A percentile compares a stretch with the other conserved stretches of the same genome.
Evolutionary conservation across 441 rosid species (phyloP).

Genomic region (Viola pubescens): DNA sequence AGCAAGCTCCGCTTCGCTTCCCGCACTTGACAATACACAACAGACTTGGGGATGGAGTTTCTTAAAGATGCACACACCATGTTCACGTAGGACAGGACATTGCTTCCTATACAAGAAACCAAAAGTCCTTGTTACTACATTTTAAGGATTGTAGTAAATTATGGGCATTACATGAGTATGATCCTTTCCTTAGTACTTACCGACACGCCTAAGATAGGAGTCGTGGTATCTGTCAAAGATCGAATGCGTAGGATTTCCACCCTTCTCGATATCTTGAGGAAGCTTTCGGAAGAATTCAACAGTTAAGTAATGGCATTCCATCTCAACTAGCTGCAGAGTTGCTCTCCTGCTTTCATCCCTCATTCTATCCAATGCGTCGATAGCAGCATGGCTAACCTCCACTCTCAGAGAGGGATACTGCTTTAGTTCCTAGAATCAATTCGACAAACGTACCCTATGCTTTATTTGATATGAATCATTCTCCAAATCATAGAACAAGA

Average conservation of each 20-base stretch:
- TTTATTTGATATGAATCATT: too few species aligned
- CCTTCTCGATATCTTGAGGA: slow-evolving; percentile 87
- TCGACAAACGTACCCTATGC: not conserved
- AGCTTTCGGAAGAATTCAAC: slow-evolving; percentile 90
- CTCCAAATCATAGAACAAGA: not conserved
- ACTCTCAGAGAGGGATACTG: slow-evolving; percentile 79
- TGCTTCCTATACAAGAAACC: slow-evolving; percentile 38
- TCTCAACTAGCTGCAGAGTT: slow-evolving; percentile 71
- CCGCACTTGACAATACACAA: slow-evolving; percentile 84
- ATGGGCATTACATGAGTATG: too few species aligned
- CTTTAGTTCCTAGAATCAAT: slow-evolving; percentile 54
- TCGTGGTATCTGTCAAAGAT: slow-evolving; percentile 78
- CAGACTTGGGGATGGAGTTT: slow-evolving; percentile 73
- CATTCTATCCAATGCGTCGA: slow-evolving; percentile 76
- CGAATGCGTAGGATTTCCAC: slow-evolving; percentile 86
- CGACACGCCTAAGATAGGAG: slow-evolving; percentile 72
- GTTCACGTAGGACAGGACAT: slow-evolving; percentile 65
- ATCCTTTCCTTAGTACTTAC: slow-evolving; percentile 24
- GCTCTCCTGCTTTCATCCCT: slow-evolving; percentile 82
- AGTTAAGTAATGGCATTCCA: slow-evolving; percentile 81
- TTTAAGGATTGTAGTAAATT: too few species aligned
- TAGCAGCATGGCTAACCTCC: slow-evolving; percentile 71
- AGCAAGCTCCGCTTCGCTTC: slow-evolving; percentile 88
- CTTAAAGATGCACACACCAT: slow-evolving; percentile 74
- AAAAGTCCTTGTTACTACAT: too few species aligned